Base-by-base conservation (phyloP, 441 rosid genomes). In the Populus hybrid region DNA sequence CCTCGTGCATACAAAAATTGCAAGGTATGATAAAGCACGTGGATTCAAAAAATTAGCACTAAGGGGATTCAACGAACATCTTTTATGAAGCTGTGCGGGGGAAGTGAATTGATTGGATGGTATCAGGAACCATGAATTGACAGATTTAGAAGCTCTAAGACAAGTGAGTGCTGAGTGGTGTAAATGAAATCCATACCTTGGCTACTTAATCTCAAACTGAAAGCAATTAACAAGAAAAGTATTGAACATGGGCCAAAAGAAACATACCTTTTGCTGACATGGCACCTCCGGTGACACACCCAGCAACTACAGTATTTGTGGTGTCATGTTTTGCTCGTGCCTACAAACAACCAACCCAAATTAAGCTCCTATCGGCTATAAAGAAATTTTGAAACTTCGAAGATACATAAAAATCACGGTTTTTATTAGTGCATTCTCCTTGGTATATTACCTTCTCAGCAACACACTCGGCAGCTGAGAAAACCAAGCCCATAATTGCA, bases 271-370 rank as follows among this genome's bases (percentile, higher is more conserved):
- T 90, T 4, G 97, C 97, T 6, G 99, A 83, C 87, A 95, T 83
- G 20, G 94, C 72, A 69, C 98, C 97, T 45, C 99, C 98, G 16
- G 98, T 95, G 50, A 86, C 94, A 87, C 99, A 95, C 50, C 97
- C 95, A 71, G 98, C 99, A 72, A 94, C 73, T 81, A 87, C 91
- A 0, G 97, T 87, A 86, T 95, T 95, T 35, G 90, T 90, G 12
- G 78, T 79, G 77, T 94, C 99, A 78, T 95, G 99, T 82, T 94
- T 95, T 2, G 95, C 98, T 73, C 98, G 89, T 28, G 94, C 92
- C 97, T 95, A 83, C 6, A 75, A 76, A 74, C 21, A 79, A 74
- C 12, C 7, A 9, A 53, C 24, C 61, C 36, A 61, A 16, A 23
- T 56, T 68, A 67, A 81, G 71, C 42, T 31, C 45, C 26, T 24